Evolutionary conservation across 1,284 basidiomycete genomes (phyloP).

Genomic region (Marasmius fiardii): DNA sequence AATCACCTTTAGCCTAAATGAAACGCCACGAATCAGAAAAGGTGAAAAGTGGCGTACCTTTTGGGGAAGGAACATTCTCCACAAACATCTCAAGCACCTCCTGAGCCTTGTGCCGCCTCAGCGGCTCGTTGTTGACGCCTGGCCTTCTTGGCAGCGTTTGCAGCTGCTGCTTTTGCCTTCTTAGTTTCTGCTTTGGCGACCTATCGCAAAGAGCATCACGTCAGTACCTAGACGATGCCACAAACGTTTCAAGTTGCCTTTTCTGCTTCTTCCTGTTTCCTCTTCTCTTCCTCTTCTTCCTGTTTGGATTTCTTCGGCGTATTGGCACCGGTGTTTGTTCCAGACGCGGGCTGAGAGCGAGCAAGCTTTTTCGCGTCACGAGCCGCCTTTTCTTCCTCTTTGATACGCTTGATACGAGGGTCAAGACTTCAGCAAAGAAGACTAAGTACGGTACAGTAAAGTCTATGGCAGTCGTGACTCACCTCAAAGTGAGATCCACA

Average conservation of each 20-base stretch:
- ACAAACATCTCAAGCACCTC: not conserved
- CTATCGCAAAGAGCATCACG: conserved; percentile 26
- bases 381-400: conserved; percentile 94
- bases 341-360: conserved; percentile 20
- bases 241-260: conserved; percentile 36
- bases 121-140: conserved; percentile 37
- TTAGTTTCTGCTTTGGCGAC: conserved; percentile 76
- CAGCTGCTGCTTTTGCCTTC: conserved; percentile 80
- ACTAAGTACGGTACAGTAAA: not conserved
- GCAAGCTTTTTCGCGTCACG: conserved; percentile 88
- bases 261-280: conserved; percentile 65
- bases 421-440: conserved; percentile 53
- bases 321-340: conserved; percentile 26
- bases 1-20: too few relatives aligned
- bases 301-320: conserved; percentile 40
- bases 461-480: conserved; percentile 3
- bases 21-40: not conserved
- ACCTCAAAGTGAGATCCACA: conserved; percentile 82
- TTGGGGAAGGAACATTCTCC: not conserved
- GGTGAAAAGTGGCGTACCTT: not conserved
- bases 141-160: conserved; percentile 94
- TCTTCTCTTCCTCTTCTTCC: conserved; percentile 66
- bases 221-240: conserved; percentile 5
- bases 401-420: conserved; percentile 97
- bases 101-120: conserved; percentile 5